Conservation (phyloP, 495 filamentous ascomycete genomes). For the Hypoxylon fragiforme region DNA sequence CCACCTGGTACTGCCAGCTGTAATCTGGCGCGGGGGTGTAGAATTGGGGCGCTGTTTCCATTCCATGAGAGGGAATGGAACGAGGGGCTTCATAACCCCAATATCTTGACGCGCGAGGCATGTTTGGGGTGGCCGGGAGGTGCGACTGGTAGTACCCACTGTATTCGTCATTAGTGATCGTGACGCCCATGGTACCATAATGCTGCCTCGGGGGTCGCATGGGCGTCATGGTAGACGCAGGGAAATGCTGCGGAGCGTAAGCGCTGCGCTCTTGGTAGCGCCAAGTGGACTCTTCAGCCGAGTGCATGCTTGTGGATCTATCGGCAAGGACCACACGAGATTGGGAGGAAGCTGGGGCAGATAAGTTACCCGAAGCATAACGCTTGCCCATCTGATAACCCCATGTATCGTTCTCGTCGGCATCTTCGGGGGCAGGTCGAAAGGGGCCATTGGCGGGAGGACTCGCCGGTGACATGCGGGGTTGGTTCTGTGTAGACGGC, state of each 20-base stretch:
- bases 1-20: not conserved
- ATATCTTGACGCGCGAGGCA: too few species aligned
- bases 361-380: not conserved
- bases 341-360: not conserved
- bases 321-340: not conserved
- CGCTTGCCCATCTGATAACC: slow-evolving; percentile 3
- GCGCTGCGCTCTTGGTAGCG: not conserved
- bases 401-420: not conserved
- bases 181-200: too few species aligned
- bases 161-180: too few species aligned
- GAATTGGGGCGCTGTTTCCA: too few species aligned
- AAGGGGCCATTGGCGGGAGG: not conserved
- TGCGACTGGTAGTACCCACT: too few species aligned
- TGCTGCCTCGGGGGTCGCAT: not conserved
- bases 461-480: not conserved
- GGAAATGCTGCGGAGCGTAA: not conserved
- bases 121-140: too few species aligned
- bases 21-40: too few species aligned
- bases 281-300: not conserved
- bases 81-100: too few species aligned
- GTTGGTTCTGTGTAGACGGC: not conserved
- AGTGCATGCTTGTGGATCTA: not conserved
- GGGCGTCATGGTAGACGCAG: not conserved
- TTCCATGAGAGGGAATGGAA: too few species aligned
- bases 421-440: not conserved